Evolutionary conservation across 306 rosid species (phyloP), one percentile per base, ranked within the genome.

Genomic region (Vigna nakashimae): DNA sequence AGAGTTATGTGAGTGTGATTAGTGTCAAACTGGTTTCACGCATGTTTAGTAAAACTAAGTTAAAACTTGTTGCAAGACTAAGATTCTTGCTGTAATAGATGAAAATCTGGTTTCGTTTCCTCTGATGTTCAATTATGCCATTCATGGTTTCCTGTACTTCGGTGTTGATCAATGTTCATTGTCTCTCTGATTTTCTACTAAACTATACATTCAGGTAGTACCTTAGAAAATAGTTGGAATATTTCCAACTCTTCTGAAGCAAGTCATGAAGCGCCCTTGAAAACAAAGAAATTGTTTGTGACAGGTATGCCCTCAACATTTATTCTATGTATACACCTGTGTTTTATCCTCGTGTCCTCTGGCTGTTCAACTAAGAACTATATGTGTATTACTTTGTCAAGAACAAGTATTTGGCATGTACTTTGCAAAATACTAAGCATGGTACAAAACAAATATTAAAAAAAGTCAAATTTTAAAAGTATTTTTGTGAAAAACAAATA

Each of bases 251-350:
- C 84, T 65, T 71, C 80, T 26, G 80, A 65, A 34, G 74, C 67
- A 82, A 86, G 71, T 65, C 80, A 75, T 69, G 74, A 71, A 71
- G 59, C 80, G 17, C 70, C 80, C n/a, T 11, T 82, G 69, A 59
- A 76, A 71, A 82, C 89, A 18, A 86, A 82, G 80, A 82, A 82
- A 45, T 84, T 86, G 82, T 86, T 86, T 79, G 86, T 82, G 66
- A 86, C 89, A 79, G 86, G 89, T 85, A 75, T 24, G 40, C 71
- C 71, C 22, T 3, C 9, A 16, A 74, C 43, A 50, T 17, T 65
- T 59, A 55, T 67, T 79, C 40, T 55, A 16, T 17, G 45, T 57
- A 24, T 55, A 13, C 34, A 22, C 57, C 13, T 79, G 15, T 60
- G 28, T 26, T 26, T 26, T 26, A 26, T 2, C 28, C 28, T 26